phyloP scores from a whole-genome alignment of 2,329 filamentous ascomycete genomes.

The Botrytis tulipae region DNA sequence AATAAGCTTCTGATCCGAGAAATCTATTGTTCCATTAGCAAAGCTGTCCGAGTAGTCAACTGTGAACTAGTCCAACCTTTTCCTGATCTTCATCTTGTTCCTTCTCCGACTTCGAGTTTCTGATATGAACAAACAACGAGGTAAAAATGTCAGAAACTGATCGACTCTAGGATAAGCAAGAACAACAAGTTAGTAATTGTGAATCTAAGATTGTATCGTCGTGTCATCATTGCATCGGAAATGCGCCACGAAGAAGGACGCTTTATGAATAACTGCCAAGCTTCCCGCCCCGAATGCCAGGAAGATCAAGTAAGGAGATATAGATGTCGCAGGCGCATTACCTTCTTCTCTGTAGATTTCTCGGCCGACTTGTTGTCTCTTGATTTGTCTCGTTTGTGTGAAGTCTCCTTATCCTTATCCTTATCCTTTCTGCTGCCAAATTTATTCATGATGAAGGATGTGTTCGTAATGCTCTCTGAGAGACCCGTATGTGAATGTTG shows the following conservation, averaged over 20 bases:
- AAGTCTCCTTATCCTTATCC: conserved; percentile 41
- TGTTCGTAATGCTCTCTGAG: background rate
- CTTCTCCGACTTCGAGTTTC: conserved; percentile 41
- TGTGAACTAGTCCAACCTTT: conserved; percentile 25
- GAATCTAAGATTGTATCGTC: conserved; percentile 18
- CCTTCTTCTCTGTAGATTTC: conserved; percentile 47
- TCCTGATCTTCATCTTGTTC: conserved; percentile 54
- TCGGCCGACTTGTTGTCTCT: conserved; percentile 42
- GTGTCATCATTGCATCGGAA: conserved; percentile 24
- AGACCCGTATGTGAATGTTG: background rate
- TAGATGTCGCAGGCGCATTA: conserved; percentile 35
- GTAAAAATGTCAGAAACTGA: conserved; percentile 59
- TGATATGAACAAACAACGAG: conserved; percentile 63
- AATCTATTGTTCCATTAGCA: conserved; percentile 42
- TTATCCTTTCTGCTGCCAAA: conserved; percentile 62
- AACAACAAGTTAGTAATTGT: conserved; percentile 32
- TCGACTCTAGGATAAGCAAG: conserved; percentile 44
- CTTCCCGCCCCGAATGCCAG: conserved; percentile 25
- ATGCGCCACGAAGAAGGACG: conserved; percentile 22
- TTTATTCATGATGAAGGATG: conserved; percentile 1
- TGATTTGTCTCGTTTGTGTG: conserved; percentile 55
- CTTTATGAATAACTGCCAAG: conserved; percentile 11
- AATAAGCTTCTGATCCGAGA: conserved; percentile 53
- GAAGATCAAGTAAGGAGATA: conserved; percentile 17
- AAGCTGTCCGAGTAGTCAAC: background rate